A percentile compares a stretch with the other conserved stretches of the same genome.
Evolutionary conservation across 345 rosid genomes (phyloP).

Genomic region (Gossypium arboreum): DNA sequence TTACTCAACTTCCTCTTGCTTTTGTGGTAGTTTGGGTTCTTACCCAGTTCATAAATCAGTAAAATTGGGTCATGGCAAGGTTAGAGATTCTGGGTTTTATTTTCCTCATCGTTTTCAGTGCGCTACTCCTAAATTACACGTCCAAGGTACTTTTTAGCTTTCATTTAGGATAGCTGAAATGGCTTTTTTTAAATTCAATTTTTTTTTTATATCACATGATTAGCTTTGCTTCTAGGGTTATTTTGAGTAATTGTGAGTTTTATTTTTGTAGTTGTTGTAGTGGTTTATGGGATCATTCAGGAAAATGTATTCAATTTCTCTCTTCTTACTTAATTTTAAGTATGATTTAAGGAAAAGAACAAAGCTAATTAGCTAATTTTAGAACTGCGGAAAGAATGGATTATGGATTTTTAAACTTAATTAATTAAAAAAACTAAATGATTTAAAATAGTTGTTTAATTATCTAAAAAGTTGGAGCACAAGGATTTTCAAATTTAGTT

Average conservation of each 20-base stretch:
- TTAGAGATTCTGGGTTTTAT: slow-evolving; percentile 10
- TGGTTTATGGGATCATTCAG: background rate
- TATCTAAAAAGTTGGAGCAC: background rate
- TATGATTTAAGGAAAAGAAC: background rate
- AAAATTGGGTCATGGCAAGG: background rate
- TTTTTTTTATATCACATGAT: background rate
- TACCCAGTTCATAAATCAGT: background rate
- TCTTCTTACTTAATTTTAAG: background rate
- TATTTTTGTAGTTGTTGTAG: background rate
- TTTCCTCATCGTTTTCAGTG: background rate
- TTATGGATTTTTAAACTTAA: background rate
- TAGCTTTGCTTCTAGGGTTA: background rate
- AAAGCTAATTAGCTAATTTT: background rate
- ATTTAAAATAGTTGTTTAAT: background rate
- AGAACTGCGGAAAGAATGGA: background rate
- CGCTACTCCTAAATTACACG: slow-evolving; percentile 8
- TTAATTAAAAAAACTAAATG: background rate
- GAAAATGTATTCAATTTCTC: background rate
- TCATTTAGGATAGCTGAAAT: background rate
- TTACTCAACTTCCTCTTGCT: background rate
- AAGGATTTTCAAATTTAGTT: background rate
- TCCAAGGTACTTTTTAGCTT: slow-evolving; percentile 11
- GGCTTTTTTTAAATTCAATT: background rate
- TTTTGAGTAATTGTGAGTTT: background rate
- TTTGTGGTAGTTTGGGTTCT: background rate